Evolutionary conservation across 441 rosid genomes (phyloP).

Genomic region (Sinapis alba): DNA sequence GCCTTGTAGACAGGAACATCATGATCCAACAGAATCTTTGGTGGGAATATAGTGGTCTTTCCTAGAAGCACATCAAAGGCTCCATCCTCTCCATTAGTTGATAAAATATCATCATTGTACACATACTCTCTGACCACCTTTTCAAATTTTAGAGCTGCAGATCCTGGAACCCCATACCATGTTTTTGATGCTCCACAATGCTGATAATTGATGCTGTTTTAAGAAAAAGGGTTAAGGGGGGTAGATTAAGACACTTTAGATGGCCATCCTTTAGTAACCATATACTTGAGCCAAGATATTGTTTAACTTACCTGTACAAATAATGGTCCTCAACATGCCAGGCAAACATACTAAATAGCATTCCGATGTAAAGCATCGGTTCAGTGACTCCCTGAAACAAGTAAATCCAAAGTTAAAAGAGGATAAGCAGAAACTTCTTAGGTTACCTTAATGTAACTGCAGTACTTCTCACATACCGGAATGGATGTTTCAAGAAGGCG

Average conservation of each 20-base stretch:
- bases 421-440: slow-evolving; percentile 4
- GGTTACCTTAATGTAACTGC: slow-evolving; percentile 3
- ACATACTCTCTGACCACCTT: slow-evolving; percentile 87
- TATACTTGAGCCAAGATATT: background rate
- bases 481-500: slow-evolving; percentile 86
- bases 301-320: slow-evolving; percentile 76
- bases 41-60: slow-evolving; percentile 97
- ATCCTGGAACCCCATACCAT: slow-evolving; percentile 99
- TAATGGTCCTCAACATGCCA: slow-evolving; percentile 99
- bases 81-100: slow-evolving; percentile 88
- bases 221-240: slow-evolving; percentile 12
- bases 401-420: slow-evolving; percentile 20
- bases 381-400: slow-evolving; percentile 97
- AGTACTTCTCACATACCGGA: slow-evolving; percentile 59
- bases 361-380: slow-evolving; percentile 99
- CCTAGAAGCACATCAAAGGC: slow-evolving; percentile 97
- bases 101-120: slow-evolving; percentile 75
- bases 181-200: slow-evolving; percentile 99
- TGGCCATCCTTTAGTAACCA: background rate
- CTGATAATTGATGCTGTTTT: slow-evolving; percentile 91
- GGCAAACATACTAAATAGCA: slow-evolving; percentile 99
- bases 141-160: slow-evolving; percentile 90
- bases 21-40: slow-evolving; percentile 78
- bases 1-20: slow-evolving; percentile 95
- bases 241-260: background rate